phyloP scores from a whole-genome alignment of 371 early-diverging fungal species.

The Homolaphlyctis polyrhiza region DNA sequence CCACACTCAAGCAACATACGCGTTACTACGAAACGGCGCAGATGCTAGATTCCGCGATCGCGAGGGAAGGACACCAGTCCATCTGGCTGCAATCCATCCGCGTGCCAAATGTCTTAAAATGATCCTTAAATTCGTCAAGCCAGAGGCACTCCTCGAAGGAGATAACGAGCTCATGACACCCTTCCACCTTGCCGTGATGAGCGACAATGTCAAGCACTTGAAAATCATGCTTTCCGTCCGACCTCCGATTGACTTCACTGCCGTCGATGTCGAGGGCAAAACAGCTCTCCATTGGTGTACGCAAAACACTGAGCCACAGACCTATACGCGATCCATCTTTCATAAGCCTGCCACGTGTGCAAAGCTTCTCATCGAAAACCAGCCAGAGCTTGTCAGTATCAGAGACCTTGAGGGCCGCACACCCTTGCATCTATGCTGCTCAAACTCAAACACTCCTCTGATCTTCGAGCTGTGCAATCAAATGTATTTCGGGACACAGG shows the following conservation, averaged over 20 bases:
- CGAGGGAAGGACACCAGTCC: conserved; percentile 1
- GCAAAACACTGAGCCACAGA: background rate
- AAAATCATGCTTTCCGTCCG: background rate
- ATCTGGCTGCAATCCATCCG: conserved; percentile 1
- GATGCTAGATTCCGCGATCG: conserved; percentile 2
- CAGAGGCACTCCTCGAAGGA: conserved; percentile 2
- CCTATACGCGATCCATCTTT: background rate
- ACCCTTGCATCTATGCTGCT: background rate
- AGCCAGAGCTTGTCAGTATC: background rate
- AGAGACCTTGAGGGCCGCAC: conserved; percentile 2
- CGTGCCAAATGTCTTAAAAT: background rate
- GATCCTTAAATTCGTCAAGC: background rate
- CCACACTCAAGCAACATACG: background rate
- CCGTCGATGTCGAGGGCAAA: conserved; percentile 2
- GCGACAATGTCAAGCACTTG: background rate
- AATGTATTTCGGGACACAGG: background rate
- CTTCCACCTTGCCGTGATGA: conserved; percentile 1
- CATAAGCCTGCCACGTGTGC: background rate
- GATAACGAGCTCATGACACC: conserved; percentile 3
- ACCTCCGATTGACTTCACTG: background rate
- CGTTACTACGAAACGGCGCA: background rate
- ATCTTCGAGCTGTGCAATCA: background rate
- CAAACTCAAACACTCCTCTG: background rate
- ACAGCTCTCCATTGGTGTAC: conserved; percentile 4
- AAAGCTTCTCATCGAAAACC: background rate